Conservation (phyloP, 106 monocot species). For the Apostasia ramifera region DNA sequence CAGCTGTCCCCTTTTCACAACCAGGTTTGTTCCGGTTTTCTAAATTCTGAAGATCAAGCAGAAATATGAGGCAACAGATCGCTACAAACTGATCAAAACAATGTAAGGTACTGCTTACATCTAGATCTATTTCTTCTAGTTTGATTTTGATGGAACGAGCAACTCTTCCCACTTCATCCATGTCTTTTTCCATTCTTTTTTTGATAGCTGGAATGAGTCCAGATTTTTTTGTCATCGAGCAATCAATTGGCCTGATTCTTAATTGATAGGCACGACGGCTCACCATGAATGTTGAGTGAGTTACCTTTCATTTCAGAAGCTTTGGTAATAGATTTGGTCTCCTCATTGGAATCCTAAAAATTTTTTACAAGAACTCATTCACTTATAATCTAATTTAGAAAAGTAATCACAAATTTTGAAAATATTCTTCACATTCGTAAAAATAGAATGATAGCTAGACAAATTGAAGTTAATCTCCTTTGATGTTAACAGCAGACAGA, state of each 20-base stretch:
- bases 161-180: conserved; percentile 43
- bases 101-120: conserved; percentile 16
- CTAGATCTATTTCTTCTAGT: conserved; percentile 45
- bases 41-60: conserved; percentile 31
- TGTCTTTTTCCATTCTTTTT: conserved; percentile 50
- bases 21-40: conserved; percentile 37
- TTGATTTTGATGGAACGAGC: conserved; percentile 35
- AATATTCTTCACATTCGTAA: neutral
- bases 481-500: neutral
- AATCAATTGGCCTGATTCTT: neutral
- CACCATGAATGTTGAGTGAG: neutral
- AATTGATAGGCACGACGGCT: no score
- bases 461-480: no score
- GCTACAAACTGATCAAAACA: no score
- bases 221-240: neutral
- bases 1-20: conserved; percentile 57
- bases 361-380: neutral
- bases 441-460: no score
- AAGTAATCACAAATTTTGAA: neutral
- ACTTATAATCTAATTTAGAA: neutral
- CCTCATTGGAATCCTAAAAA: conserved; percentile 43
- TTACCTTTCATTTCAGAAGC: conserved; percentile 58
- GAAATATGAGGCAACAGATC: no score
- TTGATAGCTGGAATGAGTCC: conserved; percentile 35
- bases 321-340: conserved; percentile 44